Evolutionary conservation across 1,139 yeast genomes (phyloP), one percentile per base, ranked within the genome.

Genomic region (Taphrina confusa): DNA sequence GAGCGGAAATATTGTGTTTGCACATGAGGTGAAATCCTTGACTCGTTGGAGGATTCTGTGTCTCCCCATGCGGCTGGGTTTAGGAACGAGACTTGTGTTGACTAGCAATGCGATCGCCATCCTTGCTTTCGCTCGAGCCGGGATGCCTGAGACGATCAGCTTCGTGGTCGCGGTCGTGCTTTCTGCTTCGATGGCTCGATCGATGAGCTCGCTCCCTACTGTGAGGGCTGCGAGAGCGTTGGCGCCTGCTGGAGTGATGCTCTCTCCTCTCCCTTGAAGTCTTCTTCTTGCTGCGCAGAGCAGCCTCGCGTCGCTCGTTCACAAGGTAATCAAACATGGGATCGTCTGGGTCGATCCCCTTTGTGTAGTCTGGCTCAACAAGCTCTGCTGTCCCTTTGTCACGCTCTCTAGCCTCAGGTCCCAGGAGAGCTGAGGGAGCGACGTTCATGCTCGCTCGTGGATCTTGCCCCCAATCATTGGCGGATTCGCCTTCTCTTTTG

Each of bases 261-360:
- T 42, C 18, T 31, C 11, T 22, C 30, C 18, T 42, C 12, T 18
- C 42, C 1, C 9, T 42, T 18, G 34, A 25, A 4, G n/a, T 23
- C 14, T 23, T 47, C 23, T 4, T 4, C n/a, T 27, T 3, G 28
- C 2, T 20, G 8, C n/a, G 14, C 9, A 34, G 2, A 4, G 45
- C 58, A 11, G 39, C 51, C 23, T 42, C 58, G 14, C 46, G 49
- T 6, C 64, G 64, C 30, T 62, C 37, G 12, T 62, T 31, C n/a
- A 62, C 56, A n/a, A 62, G 51, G 27, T 62, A 62, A 14, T 40
- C 57, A 16, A 42, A 56, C 68, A 67, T 65, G 3, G 69, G 69
- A 46, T 67, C 69, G 31, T 60, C 63, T 23, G 57, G 44, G 20
- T 64, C 66, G 9, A 57, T 57, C 22, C 65, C 66, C 14, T 33